Conservation (phyloP, 2,329 filamentous ascomycete genomes). For the Eutypella sp. region DNA sequence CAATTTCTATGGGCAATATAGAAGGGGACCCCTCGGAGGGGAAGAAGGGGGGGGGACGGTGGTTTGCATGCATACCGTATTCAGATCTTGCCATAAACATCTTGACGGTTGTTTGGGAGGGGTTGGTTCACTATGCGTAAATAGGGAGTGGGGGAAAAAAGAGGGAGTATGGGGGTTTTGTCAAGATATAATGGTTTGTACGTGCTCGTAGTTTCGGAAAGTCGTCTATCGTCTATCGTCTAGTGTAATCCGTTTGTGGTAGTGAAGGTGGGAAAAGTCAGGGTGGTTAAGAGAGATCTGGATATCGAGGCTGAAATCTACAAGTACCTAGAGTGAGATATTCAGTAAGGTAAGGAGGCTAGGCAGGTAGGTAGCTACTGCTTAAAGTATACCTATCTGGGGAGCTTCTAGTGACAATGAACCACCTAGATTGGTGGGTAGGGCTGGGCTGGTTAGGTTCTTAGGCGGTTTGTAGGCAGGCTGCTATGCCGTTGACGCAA, state of each 20-base stretch:
- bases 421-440: constrained; percentile 8
- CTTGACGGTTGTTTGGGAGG: constrained; percentile 45
- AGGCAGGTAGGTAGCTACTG: too few relatives aligned
- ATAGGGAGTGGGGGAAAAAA: background rate
- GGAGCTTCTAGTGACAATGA: too few relatives aligned
- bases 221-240: too few relatives aligned
- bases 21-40: too few relatives aligned
- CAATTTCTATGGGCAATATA: constrained; percentile 3
- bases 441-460: constrained; percentile 3
- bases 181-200: too few relatives aligned
- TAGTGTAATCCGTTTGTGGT: background rate
- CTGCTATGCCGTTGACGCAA: constrained; percentile 31
- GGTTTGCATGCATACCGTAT: constrained; percentile 70
- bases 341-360: background rate
- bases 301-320: constrained; percentile 2
- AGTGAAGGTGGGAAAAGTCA: background rate
- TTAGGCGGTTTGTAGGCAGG: constrained; percentile 16
- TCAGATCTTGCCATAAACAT: constrained; percentile 99
- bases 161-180: background rate
- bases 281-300: background rate
- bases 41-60: too few relatives aligned
- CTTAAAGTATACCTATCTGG: too few relatives aligned
- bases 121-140: background rate
- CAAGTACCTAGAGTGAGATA: too few relatives aligned
- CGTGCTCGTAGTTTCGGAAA: background rate